Percentiles rank a stretch among this genome's conserved stretches.
Evolutionary conservation across 306 rosid genomes (phyloP).

Genomic region (Lotus japonicus): DNA sequence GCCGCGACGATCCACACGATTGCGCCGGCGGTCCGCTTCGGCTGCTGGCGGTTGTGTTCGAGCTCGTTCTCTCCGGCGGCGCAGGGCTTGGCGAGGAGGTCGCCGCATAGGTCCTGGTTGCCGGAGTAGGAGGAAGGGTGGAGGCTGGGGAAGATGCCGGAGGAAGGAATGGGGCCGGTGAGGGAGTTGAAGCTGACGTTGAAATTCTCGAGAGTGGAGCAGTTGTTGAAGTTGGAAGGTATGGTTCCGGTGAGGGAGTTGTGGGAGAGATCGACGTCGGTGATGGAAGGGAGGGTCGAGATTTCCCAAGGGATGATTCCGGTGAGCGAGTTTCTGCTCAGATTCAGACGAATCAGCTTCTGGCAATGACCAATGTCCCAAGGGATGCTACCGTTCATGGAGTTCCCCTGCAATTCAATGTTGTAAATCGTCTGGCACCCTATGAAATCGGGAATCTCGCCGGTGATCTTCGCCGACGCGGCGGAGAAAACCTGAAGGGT

Average conservation of each 20-base stretch:
- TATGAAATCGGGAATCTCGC: constrained; percentile 66
- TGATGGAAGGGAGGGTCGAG: constrained; percentile 65
- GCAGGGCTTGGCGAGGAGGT: constrained; percentile 51
- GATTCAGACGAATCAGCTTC: constrained; percentile 47
- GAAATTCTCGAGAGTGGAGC: constrained; percentile 63
- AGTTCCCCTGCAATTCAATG: constrained; percentile 63
- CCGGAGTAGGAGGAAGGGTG: constrained; percentile 80
- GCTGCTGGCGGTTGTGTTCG: constrained; percentile 35
- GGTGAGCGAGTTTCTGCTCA: constrained; percentile 61
- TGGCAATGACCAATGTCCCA: constrained; percentile 89
- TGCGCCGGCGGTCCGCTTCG: constrained; percentile 69
- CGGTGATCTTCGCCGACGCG: constrained; percentile 41
- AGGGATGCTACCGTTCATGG: constrained; percentile 54
- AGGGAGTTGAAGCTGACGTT: constrained; percentile 68
- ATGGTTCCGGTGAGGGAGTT: constrained; percentile 79
- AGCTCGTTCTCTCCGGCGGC: constrained; percentile 29
- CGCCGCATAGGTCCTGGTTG: constrained; percentile 74
- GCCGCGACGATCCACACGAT: constrained; percentile 86
- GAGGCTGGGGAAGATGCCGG: constrained; percentile 56
- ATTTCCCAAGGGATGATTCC: constrained; percentile 96
- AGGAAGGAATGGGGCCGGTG: constrained; percentile 72
- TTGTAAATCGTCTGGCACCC: constrained; percentile 54
- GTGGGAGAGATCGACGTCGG: constrained; percentile 74
- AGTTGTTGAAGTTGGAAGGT: constrained; percentile 75
- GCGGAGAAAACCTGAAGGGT: constrained; percentile 72